Conservation (phyloP, 768 basidiomycete species). For the Coprinopsis marcescibilis region DNA sequence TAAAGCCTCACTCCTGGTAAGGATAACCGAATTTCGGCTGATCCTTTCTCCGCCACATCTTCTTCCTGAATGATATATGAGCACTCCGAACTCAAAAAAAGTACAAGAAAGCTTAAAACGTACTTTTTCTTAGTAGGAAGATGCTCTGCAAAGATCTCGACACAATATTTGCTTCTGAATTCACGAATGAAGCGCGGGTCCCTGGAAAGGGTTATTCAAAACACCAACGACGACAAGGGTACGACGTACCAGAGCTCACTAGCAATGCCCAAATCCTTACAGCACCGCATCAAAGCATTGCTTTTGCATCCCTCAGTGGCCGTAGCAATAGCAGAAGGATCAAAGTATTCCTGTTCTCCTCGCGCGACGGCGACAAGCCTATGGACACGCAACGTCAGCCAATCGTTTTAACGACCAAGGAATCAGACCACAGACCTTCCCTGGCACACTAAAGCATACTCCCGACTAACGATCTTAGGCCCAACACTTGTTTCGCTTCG, state of each 20-base stretch:
- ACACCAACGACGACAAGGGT: neutral
- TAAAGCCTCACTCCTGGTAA: slow-evolving; percentile 56
- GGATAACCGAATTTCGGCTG: slow-evolving; percentile 85
- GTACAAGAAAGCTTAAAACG: slow-evolving; percentile 22
- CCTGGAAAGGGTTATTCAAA: slow-evolving; percentile 36
- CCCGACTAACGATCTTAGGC: slow-evolving; percentile 82
- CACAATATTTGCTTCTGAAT: slow-evolving; percentile 80
- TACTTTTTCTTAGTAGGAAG: slow-evolving; percentile 86
- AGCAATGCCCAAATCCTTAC: slow-evolving; percentile 93
- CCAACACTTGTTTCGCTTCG: slow-evolving; percentile 88
- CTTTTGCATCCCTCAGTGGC: slow-evolving; percentile 95
- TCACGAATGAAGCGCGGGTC: slow-evolving; percentile 93
- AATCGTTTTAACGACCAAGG: neutral
- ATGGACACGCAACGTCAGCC: neutral
- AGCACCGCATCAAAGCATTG: slow-evolving; percentile 96
- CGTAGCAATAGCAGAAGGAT: slow-evolving; percentile 83
- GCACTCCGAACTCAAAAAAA: neutral
- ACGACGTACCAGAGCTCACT: slow-evolving; percentile 84
- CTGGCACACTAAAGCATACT: slow-evolving; percentile 91
- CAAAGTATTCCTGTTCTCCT: slow-evolving; percentile 97
- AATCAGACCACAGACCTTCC: slow-evolving; percentile 57
- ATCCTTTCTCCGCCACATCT: slow-evolving; percentile 87
- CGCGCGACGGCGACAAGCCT: slow-evolving; percentile 88
- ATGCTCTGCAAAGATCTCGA: slow-evolving; percentile 86
- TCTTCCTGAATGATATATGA: slow-evolving; percentile 52